Percentiles rank a stretch among this genome's conserved stretches.
These are phyloP conservation scores for Linnemannia hyalina DNA, from an alignment of 192 early-diverging fungal genomes.

Conservation along the genomic window DNA sequence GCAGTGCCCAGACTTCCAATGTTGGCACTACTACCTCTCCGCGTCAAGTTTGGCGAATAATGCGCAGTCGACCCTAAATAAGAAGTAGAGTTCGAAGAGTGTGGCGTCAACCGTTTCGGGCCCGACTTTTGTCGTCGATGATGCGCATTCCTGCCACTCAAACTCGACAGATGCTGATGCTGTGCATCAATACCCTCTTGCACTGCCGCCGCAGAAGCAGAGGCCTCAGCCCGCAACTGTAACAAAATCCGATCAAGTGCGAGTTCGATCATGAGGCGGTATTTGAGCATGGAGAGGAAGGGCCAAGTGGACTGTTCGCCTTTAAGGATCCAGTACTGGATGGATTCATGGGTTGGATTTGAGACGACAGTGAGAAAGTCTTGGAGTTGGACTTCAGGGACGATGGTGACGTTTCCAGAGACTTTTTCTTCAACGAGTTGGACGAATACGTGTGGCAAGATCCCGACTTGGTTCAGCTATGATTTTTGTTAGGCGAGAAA, in stretches of 20 bases:
- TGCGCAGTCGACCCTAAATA: background rate
- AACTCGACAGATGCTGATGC: background rate
- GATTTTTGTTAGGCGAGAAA: background rate
- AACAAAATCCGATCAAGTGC: constrained; percentile 68
- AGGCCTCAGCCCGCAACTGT: constrained; percentile 35
- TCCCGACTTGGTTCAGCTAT: constrained; percentile 70
- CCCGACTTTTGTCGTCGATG: constrained; percentile 54
- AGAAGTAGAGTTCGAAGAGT: background rate
- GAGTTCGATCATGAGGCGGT: constrained; percentile 78
- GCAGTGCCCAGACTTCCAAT: constrained; percentile 19
- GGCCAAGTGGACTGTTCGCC: constrained; percentile 89
- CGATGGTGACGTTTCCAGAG: constrained; percentile 79
- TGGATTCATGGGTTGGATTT: constrained; percentile 73
- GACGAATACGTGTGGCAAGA: constrained; percentile 70
- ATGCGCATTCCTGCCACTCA: constrained; percentile 6
- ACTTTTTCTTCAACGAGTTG: constrained; percentile 73
- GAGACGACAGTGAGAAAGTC: constrained; percentile 77
- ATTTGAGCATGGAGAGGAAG: constrained; percentile 72
- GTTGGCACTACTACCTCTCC: constrained; percentile 30
- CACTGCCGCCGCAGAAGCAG: constrained; percentile 28
- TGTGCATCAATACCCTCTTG: constrained; percentile 31
- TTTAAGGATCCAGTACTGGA: constrained; percentile 81
- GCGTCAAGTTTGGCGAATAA: constrained; percentile 14
- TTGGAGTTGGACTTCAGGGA: constrained; percentile 68
- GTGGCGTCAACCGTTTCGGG: constrained; percentile 32